Evolutionary conservation across 306 rosid species (phyloP).

Genomic region (Cicer judaicum): DNA sequence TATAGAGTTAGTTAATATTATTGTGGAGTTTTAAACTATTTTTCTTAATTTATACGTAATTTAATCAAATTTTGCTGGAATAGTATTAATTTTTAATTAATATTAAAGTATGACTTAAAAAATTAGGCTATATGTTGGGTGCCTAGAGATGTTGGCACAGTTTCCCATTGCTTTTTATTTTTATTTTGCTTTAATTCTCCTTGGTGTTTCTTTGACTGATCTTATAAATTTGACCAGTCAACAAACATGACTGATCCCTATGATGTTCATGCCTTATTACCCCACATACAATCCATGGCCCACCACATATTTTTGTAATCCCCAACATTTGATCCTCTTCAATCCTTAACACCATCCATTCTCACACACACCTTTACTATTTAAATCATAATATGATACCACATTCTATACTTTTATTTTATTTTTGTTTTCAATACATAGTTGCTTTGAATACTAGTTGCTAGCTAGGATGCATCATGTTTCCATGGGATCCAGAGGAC

Average conservation of each 20-base stretch:
- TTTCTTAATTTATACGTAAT: no score
- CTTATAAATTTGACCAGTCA: constrained; percentile 67
- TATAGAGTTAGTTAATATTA: no score
- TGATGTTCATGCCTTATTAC: constrained; percentile 52
- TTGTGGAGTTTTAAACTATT: no score
- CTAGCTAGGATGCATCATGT: constrained; percentile 47
- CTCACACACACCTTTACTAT: constrained; percentile 31
- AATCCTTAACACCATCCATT: constrained; percentile 23
- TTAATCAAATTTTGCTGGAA: no score
- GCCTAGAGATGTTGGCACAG: constrained; percentile 55
- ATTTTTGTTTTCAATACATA: constrained; percentile 18
- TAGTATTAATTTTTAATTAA: no score
- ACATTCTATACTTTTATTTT: neutral
- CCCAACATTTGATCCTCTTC: constrained; percentile 36
- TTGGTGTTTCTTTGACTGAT: constrained; percentile 56
- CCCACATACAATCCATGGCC: constrained; percentile 61
- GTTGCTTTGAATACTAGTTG: constrained; percentile 44
- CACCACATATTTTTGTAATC: constrained; percentile 50
- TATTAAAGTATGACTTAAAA: no score
- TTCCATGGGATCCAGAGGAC: constrained; percentile 60
- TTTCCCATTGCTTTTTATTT: constrained; percentile 47
- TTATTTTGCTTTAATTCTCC: constrained; percentile 11
- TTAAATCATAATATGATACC: constrained; percentile 29
- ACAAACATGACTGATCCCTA: constrained; percentile 67
- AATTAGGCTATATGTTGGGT: neutral